Evolutionary conservation across 495 filamentous ascomycete species (phyloP).

Genomic region (Bacidia rubella): DNA sequence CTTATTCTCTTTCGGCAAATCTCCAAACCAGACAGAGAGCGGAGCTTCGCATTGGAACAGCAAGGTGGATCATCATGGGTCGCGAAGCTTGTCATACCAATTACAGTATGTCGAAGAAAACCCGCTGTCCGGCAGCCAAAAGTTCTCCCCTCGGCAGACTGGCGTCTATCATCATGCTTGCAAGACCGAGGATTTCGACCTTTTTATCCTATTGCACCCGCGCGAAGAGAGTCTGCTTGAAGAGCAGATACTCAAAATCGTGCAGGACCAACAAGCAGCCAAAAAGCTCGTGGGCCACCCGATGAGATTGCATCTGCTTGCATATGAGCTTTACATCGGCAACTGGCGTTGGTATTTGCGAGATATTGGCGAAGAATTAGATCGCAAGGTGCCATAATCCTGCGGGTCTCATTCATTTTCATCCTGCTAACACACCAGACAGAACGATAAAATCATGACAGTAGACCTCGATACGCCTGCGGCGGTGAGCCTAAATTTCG

Average conservation of each 20-base stretch:
- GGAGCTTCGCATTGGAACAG: conserved; percentile 6
- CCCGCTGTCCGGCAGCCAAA: neutral
- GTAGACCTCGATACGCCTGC: conserved; percentile 7
- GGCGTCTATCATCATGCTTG: conserved; percentile 14
- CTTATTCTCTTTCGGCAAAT: conserved; percentile 11
- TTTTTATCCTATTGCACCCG: conserved; percentile 14
- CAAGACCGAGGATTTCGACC: conserved; percentile 5
- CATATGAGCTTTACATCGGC: conserved; percentile 13
- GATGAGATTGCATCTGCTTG: conserved; percentile 13
- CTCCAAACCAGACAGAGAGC: conserved; percentile 7
- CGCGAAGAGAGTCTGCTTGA: conserved; percentile 9
- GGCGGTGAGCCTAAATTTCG: conserved; percentile 6
- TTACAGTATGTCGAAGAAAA: conserved; percentile 13
- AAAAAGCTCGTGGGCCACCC: neutral
- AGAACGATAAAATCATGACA: conserved; percentile 12
- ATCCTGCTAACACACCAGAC: neutral
- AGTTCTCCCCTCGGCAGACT: conserved; percentile 14
- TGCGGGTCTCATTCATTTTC: neutral
- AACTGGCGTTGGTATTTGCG: conserved; percentile 20
- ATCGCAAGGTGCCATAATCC: conserved; percentile 11
- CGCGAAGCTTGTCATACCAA: conserved; percentile 11
- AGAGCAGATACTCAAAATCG: neutral
- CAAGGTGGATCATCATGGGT: conserved; percentile 1
- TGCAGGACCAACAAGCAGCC: neutral
- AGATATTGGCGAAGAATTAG: conserved; percentile 13